These are phyloP conservation scores for Adiantum capillusveneris DNA, from an alignment of 75 land plant species.

Conservation along the genomic window DNA sequence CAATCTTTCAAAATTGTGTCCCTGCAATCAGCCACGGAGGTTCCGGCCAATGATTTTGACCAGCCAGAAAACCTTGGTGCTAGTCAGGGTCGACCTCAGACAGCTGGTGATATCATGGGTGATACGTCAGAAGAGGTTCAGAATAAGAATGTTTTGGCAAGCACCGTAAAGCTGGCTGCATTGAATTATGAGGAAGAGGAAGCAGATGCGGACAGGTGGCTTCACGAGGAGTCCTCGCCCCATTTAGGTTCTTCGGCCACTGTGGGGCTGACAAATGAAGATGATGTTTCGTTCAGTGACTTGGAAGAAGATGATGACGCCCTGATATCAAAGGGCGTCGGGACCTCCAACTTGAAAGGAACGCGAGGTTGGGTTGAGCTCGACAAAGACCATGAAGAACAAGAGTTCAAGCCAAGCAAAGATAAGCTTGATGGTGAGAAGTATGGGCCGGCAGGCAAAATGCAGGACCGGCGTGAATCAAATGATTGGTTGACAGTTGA, in stretches of 20 bases:
- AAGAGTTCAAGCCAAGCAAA: neutral
- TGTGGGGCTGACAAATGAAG: constrained; percentile 39
- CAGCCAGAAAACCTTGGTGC: constrained; percentile 2
- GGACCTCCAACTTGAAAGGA: neutral
- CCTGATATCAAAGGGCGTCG: constrained; percentile 8
- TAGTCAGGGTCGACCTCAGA: constrained; percentile 26
- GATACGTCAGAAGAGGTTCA: constrained; percentile 1
- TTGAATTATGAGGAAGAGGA: constrained; percentile 25
- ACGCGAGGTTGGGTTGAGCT: constrained; percentile 15
- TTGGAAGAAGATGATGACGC: constrained; percentile 77
- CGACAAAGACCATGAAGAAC: constrained; percentile 2
- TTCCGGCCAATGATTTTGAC: constrained; percentile 13
- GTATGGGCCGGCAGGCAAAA: neutral
- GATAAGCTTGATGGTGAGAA: neutral
- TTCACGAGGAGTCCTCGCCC: constrained; percentile 33
- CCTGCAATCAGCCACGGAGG: constrained; percentile 10
- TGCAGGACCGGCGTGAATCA: constrained; percentile 7
- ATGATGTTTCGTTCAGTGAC: constrained; percentile 96
- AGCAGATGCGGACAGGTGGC: constrained; percentile 63
- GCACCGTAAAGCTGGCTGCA: constrained; percentile 4
- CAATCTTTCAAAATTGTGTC: constrained; percentile 7
- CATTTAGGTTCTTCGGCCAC: constrained; percentile 8
- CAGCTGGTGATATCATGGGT: constrained; percentile 9
- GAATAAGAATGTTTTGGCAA: constrained; percentile 11
- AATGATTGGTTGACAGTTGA: constrained; percentile 48